Conservation (phyloP, 1,139 yeast genomes). For the Arxiozyma bovina region DNA sequence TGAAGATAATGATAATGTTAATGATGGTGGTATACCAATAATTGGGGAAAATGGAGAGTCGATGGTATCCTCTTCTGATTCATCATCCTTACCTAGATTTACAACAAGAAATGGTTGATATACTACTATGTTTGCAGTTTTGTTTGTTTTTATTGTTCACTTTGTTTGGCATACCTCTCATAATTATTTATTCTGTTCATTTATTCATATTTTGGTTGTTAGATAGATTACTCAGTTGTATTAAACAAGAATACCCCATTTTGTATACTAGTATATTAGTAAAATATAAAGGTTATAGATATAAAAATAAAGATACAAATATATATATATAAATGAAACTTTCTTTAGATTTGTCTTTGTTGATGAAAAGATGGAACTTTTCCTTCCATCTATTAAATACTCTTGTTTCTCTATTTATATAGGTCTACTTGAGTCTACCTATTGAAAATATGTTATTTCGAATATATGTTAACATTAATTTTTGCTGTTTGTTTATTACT, state of each 20-base stretch:
- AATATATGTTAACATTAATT: too few species aligned
- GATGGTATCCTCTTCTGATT: conserved; percentile 13
- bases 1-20: conserved; percentile 13
- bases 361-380: too few species aligned
- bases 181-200: too few species aligned
- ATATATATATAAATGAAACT: too few species aligned
- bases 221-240: neutral
- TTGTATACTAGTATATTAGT: neutral
- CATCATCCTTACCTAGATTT: conserved; percentile 13
- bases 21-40: conserved; percentile 14
- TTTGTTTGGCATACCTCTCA: neutral
- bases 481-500: neutral
- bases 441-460: neutral
- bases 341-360: neutral
- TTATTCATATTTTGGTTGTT: neutral
- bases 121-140: neutral
- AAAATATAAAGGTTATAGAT: too few species aligned
- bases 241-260: neutral
- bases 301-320: neutral
- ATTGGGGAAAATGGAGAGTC: conserved; percentile 17
- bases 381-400: neutral
- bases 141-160: neutral
- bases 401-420: neutral
- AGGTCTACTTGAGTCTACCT: neutral
- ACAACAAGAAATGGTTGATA: neutral